Evolutionary conservation across 1,284 basidiomycete species (phyloP).

Genomic region (Ustilago trichophora): DNA sequence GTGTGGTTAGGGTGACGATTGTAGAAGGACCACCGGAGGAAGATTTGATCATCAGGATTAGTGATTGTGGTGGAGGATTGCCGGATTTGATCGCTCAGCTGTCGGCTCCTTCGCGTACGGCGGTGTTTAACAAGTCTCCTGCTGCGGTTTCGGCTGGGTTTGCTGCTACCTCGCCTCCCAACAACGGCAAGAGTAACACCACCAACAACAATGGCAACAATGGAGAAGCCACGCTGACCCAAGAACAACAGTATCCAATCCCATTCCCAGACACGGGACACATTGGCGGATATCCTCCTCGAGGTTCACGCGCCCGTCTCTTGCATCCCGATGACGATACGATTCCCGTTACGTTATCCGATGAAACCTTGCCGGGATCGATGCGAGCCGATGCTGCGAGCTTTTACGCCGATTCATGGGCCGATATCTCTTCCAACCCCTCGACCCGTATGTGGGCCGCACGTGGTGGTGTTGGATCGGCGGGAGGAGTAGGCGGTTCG

Average conservation of each 20-base stretch:
- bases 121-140: neutral
- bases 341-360: conserved; percentile 21
- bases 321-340: conserved; percentile 30
- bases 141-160: neutral
- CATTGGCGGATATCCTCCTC: conserved; percentile 29
- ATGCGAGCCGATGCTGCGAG: conserved; percentile 2
- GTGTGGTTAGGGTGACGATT: conserved; percentile 54
- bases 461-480: conserved; percentile 34
- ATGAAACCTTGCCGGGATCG: conserved; percentile 1
- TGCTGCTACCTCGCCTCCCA: too few relatives aligned
- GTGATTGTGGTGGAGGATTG: conserved; percentile 48
- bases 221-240: too few relatives aligned
- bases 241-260: conserved; percentile 39
- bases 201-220: too few relatives aligned
- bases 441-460: conserved; percentile 9
- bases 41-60: conserved; percentile 63
- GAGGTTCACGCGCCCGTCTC: conserved; percentile 27
- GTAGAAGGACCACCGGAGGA: conserved; percentile 60
- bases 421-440: conserved; percentile 6
- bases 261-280: conserved; percentile 40
- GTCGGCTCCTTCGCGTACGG: conserved; percentile 2
- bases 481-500: conserved; percentile 30
- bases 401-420: conserved; percentile 35
- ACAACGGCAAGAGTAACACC: too few relatives aligned
- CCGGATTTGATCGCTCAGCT: conserved; percentile 48